Percentiles rank a stretch among this genome's conserved stretches.
Evolutionary conservation across 2,329 filamentous ascomycete genomes (phyloP).

Genomic region (Ciborinia camelliae): DNA sequence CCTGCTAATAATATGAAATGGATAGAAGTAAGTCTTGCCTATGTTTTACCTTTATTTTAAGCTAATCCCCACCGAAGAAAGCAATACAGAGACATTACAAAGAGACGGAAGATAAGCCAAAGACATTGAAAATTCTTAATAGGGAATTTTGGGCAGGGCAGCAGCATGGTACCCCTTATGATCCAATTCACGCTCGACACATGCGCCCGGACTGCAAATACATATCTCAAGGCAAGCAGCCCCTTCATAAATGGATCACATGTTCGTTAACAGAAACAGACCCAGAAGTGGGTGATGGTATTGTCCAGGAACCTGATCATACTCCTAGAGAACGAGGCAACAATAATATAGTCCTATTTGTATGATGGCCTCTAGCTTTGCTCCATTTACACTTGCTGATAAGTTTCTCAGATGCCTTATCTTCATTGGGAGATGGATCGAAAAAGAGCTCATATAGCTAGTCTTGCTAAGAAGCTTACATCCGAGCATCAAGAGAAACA

Average conservation of each 20-base stretch:
- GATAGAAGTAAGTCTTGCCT: slow-evolving; percentile 24
- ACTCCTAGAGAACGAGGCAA: not conserved
- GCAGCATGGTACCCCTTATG: slow-evolving; percentile 23
- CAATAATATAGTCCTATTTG: not conserved
- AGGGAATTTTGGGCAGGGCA: slow-evolving; percentile 28
- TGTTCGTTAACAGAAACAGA: not conserved
- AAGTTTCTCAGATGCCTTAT: slow-evolving; percentile 27
- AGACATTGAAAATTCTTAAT: slow-evolving; percentile 21
- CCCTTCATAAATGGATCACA: not conserved
- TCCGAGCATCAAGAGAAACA: not conserved
- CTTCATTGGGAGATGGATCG: slow-evolving; percentile 35
- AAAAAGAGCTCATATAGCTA: slow-evolving; percentile 19
- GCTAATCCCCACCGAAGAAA: slow-evolving; percentile 17
- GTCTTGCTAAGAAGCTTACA: slow-evolving; percentile 24
- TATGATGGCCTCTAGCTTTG: slow-evolving; percentile 9
- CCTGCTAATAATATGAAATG: slow-evolving; percentile 29
- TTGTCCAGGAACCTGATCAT: not conserved
- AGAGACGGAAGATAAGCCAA: slow-evolving; percentile 4
- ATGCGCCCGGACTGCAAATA: slow-evolving; percentile 24
- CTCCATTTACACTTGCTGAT: not conserved
- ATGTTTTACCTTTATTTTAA: not conserved
- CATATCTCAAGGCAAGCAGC: slow-evolving; percentile 20
- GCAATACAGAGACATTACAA: slow-evolving; percentile 23
- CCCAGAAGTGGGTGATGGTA: not conserved
- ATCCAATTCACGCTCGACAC: slow-evolving; percentile 29